These are phyloP conservation scores for Tricholoma hemisulphureum DNA, from an alignment of 768 basidiomycete genomes.

Conservation along the genomic window DNA sequence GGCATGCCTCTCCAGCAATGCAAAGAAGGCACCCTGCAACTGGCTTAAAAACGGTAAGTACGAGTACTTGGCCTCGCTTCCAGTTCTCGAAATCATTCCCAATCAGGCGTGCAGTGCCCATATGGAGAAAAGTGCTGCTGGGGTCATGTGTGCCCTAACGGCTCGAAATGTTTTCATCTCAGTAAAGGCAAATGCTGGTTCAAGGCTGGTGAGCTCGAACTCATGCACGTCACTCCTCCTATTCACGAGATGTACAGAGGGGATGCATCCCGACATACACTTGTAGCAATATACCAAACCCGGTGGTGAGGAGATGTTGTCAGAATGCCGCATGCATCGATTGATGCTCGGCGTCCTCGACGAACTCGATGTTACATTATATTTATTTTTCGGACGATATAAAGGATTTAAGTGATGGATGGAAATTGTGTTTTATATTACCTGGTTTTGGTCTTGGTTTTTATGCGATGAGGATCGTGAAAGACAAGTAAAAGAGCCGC, in stretches of 20 bases:
- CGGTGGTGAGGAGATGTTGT: background rate
- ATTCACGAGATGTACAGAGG: conserved; percentile 28
- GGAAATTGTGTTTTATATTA: background rate
- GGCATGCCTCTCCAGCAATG: conserved; percentile 66
- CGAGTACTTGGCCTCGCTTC: background rate
- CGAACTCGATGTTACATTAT: background rate
- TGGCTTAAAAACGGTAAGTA: conserved; percentile 72
- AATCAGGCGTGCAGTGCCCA: conserved; percentile 67
- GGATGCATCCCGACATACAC: conserved; percentile 39
- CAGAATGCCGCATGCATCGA: background rate
- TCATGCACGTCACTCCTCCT: background rate
- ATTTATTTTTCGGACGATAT: background rate
- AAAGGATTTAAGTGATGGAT: background rate
- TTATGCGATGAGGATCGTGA: no score
- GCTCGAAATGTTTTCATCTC: conserved; percentile 67
- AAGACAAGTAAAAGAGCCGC: background rate
- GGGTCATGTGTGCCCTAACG: conserved; percentile 82
- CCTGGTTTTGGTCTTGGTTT: no score
- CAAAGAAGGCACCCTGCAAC: conserved; percentile 85
- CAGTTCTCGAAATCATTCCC: background rate
- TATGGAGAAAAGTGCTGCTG: conserved; percentile 76
- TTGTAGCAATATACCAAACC: conserved; percentile 10
- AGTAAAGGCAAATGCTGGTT: conserved; percentile 88
- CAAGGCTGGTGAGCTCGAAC: conserved; percentile 55
- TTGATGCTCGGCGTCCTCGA: background rate